Evolutionary conservation across 2,329 filamentous ascomycete species (phyloP), one percentile per base, ranked within the genome.

Genomic region (Trichoderma atrobrunneum): DNA sequence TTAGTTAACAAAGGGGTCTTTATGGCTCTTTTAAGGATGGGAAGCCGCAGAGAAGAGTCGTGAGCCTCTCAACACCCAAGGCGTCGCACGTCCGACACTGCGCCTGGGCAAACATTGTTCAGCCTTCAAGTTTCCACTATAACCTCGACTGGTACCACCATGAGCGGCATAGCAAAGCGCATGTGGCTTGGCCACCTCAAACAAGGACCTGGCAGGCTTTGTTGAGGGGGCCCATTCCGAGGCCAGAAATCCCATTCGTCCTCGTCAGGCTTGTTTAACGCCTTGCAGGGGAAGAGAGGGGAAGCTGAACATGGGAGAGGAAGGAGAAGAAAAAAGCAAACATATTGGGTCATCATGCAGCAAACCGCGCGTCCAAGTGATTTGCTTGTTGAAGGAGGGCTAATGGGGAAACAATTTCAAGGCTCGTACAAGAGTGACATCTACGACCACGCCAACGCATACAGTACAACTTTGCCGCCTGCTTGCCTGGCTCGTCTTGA

Each of bases 141-240:
- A 34, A 54, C 28, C 60, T 69, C 26, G 60, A 32, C 59, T 62
- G 48, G 59, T 71, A 43, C 61, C n/a, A 64, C 69, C 69, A 43
- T 57, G 24, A 34, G 26, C 69, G 30, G 59, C 67, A 56, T 63
- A 63, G 18, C 11, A 54, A 30, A 54, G 21, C 48, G 48, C 48
- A 54, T 24, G 57, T 70, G 67, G 67, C 67, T 70, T 51, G 21
- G 56, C 21, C 59, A 70, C 43, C 32, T 56, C 8, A 16, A 16
- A 51, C 48, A 6, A 65, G 21, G 30, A 26, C 48, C 24, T 28
- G 32, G n/a, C n/a, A n/a, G n/a, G n/a, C n/a, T n/a, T n/a, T n/a
- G n/a, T n/a, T n/a, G n/a, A n/a, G n/a, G n/a, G 32, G 60, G 34
- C 60, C 30, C 8, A 14, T 36, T 54, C 4, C 21, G 68, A 32